Base-by-base conservation (phyloP, 495 filamentous ascomycete species). In the Mytilinidion resinicola region DNA sequence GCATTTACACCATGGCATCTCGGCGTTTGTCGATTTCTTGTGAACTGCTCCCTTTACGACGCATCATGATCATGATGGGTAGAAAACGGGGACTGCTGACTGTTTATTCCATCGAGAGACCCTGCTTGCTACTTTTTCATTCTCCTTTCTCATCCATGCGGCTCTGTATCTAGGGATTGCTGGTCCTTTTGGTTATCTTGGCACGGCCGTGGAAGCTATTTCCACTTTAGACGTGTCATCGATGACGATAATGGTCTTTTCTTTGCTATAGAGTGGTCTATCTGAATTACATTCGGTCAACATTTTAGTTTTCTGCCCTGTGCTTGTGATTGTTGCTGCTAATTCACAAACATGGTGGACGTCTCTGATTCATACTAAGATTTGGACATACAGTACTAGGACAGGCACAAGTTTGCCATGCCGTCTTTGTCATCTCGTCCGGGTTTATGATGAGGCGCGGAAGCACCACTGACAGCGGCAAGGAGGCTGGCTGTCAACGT, bases 121-220 rank as follows among this genome's bases (percentile, higher is more conserved):
- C 34, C 36, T 33, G 34, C 10, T 55, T 30, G 37, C 43, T 15
- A 34, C 19, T 33, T 21, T 33, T 55, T 46, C 38, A 12, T 44
- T 30, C 17, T 59, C 21, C 30, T 62, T 14, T 48, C 21, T 25
- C 35, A 49, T 50, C 38, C 39, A 42, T 30, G 42, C 38, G 36
- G 48, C 57, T 63, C 56, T 59, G 51, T 60, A 56, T 56, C 33
- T 55, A 42, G 43, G 56, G 56, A 48, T 58, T 51, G 55, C 39
- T 57, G 60, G 53, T 57, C 41, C 60, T 51, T 61, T 67, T 59
- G 56, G 61, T 61, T 65, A 61, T 65, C 59, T 43, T 53, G 62
- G 25, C 58, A 54, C 30, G 55, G 39, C 21, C 14, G 37, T 37
- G 54, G 57, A 55, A 30, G 25, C 25, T 61, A 54, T 41, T 59